Conservation (phyloP, 108 stramenopile genomes). For the Chaetoceros tenuissimus region DNA sequence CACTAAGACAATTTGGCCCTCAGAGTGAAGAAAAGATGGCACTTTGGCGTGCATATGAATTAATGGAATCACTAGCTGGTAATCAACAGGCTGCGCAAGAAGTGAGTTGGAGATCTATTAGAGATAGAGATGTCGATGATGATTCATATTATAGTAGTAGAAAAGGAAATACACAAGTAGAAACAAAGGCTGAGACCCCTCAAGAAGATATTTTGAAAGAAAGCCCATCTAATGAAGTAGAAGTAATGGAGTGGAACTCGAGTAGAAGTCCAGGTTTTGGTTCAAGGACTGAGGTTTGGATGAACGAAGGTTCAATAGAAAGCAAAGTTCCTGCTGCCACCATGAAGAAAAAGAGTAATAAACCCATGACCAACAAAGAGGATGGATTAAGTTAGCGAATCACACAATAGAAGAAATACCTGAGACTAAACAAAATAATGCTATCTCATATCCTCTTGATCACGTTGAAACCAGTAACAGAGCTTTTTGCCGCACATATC, state of each 20-base stretch:
- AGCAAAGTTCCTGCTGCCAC: slow-evolving; percentile 37
- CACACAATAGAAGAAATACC: too few relatives aligned
- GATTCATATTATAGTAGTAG: slow-evolving; percentile 13
- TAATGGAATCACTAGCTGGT: slow-evolving; percentile 71
- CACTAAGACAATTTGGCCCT: slow-evolving; percentile 55
- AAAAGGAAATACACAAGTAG: slow-evolving; percentile 5
- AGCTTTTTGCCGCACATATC: too few relatives aligned
- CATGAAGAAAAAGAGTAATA: slow-evolving; percentile 34
- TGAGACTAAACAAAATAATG: too few relatives aligned
- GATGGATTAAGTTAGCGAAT: too few relatives aligned
- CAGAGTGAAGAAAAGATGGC: slow-evolving; percentile 57
- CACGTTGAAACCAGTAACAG: too few relatives aligned
- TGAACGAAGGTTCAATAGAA: slow-evolving; percentile 71
- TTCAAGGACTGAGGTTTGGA: slow-evolving; percentile 52
- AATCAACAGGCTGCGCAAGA: slow-evolving; percentile 46
- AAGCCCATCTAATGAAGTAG: slow-evolving; percentile 32
- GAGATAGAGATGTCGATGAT: slow-evolving; percentile 35
- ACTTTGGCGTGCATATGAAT: slow-evolving; percentile 67
- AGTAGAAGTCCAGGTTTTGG: slow-evolving; percentile 21
- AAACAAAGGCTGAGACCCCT: slow-evolving; percentile 1
- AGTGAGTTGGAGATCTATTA: slow-evolving; percentile 63
- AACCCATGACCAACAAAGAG: too few relatives aligned
- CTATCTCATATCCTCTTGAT: too few relatives aligned
- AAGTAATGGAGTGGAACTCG: slow-evolving; percentile 54
- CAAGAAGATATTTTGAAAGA: slow-evolving; percentile 8